Evolutionary conservation across 2,329 filamentous ascomycete species (phyloP).

Genomic region (Penicillium sp.): DNA sequence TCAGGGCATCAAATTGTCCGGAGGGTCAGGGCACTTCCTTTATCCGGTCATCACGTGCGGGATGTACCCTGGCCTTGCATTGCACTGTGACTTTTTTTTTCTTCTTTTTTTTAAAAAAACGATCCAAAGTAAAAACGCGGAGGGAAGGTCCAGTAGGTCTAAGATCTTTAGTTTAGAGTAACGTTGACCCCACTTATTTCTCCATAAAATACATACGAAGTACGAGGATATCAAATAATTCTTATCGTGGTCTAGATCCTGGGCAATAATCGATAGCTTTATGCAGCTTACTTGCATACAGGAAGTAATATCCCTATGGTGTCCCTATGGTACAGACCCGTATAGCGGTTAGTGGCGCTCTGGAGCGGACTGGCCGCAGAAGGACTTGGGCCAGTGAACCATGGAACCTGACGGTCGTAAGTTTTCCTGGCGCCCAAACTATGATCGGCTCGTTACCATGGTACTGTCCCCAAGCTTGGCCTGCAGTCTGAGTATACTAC

Average conservation of each 20-base stretch:
- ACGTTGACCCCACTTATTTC: not conserved
- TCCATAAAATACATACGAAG: not conserved
- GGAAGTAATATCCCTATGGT: not conserved
- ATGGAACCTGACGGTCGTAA: slow-evolving; percentile 7
- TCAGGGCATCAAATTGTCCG: not conserved
- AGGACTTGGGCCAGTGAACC: not conserved
- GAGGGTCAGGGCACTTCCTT: not conserved
- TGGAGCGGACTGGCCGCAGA: not conserved
- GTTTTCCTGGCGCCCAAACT: slow-evolving; percentile 23
- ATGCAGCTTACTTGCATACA: not conserved
- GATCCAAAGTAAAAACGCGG: too few species aligned
- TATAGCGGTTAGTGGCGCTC: slow-evolving; percentile 5
- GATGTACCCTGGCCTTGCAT: not conserved
- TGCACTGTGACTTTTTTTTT: not conserved
- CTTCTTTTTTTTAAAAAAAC: not conserved
- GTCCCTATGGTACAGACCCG: not conserved
- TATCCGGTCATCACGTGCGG: not conserved
- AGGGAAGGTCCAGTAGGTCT: not conserved
- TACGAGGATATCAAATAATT: too few species aligned
- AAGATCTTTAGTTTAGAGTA: not conserved
- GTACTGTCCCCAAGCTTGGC: slow-evolving; percentile 12
- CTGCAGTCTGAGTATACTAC: slow-evolving; percentile 19
- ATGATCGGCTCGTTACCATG: slow-evolving; percentile 24
- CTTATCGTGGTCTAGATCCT: not conserved
- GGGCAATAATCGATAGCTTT: not conserved